These are phyloP conservation scores for Candida frijolesensis DNA, from an alignment of 1,139 yeast species.

Conservation along the genomic window DNA sequence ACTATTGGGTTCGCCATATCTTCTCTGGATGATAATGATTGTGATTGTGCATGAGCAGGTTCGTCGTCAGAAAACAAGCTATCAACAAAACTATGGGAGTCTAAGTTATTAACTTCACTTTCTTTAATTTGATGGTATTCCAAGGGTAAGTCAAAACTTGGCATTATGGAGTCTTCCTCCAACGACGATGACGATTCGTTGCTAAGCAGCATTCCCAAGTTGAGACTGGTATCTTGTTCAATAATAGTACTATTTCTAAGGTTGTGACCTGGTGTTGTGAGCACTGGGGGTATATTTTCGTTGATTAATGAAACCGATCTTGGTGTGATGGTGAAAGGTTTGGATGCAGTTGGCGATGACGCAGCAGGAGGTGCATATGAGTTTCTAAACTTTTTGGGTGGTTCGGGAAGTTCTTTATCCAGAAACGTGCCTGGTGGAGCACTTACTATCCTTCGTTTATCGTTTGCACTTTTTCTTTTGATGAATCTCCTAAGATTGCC, in stretches of 20 bases:
- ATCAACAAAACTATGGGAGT: slow-evolving; percentile 7
- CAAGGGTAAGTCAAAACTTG: background rate
- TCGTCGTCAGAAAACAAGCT: slow-evolving; percentile 7
- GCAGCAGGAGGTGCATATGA: slow-evolving; percentile 2
- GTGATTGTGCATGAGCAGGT: background rate
- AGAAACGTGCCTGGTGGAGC: slow-evolving; percentile 12
- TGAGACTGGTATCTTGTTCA: background rate
- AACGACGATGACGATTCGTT: background rate
- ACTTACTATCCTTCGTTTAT: slow-evolving; percentile 12
- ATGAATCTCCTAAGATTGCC: slow-evolving; percentile 27
- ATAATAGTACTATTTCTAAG: background rate
- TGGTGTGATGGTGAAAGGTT: background rate
- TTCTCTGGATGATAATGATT: slow-evolving; percentile 4
- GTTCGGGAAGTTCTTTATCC: slow-evolving; percentile 3
- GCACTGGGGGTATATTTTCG: slow-evolving; percentile 2
- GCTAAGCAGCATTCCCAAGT: background rate
- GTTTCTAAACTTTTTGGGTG: background rate
- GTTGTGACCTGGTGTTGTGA: slow-evolving; percentile 3
- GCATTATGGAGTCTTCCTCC: background rate
- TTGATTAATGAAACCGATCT: slow-evolving; percentile 3
- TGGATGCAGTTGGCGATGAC: background rate
- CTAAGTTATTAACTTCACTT: background rate
- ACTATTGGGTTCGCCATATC: background rate
- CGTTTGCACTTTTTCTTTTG: slow-evolving; percentile 2
- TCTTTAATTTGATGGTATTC: background rate